Percentiles rank a stretch among this genome's conserved stretches.
phyloP scores from a whole-genome alignment of 1,284 basidiomycete species.

The Leucoagaricus sp. region DNA sequence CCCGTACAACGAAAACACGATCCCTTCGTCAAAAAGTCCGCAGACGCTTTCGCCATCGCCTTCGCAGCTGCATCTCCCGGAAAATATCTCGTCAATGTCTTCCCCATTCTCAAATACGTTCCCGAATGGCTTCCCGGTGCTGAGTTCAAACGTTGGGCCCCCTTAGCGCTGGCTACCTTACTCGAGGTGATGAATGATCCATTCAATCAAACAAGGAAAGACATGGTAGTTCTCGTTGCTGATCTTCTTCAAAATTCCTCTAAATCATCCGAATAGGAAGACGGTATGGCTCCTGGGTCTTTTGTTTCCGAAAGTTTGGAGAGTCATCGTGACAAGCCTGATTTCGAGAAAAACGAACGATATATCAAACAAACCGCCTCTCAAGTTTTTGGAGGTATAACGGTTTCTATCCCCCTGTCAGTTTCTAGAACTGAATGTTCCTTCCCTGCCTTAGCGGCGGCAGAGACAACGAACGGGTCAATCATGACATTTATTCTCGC shows the following conservation, averaged over 20 bases:
- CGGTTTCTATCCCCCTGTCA: not conserved
- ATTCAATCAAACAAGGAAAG: not conserved
- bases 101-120: conserved; percentile 19
- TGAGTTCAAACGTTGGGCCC: conserved; percentile 13
- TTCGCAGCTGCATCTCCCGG: not conserved
- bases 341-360: not conserved
- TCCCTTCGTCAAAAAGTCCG: conserved; percentile 11
- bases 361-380: not conserved
- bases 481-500: conserved; percentile 2
- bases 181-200: not conserved
- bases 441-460: not conserved
- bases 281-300: not conserved
- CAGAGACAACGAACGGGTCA: not conserved
- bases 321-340: not conserved
- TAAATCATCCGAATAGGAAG: not conserved
- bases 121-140: conserved; percentile 23
- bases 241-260: not conserved
- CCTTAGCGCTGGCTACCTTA: not conserved
- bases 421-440: too few relatives aligned
- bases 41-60: not conserved
- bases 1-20: conserved; percentile 9
- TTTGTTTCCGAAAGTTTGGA: conserved; percentile 4
- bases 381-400: not conserved
- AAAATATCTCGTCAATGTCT: conserved; percentile 3
- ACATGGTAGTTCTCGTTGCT: not conserved